phyloP scores from a whole-genome alignment of 2,329 filamentous ascomycete genomes.

The Aureobasidium melanogenum region DNA sequence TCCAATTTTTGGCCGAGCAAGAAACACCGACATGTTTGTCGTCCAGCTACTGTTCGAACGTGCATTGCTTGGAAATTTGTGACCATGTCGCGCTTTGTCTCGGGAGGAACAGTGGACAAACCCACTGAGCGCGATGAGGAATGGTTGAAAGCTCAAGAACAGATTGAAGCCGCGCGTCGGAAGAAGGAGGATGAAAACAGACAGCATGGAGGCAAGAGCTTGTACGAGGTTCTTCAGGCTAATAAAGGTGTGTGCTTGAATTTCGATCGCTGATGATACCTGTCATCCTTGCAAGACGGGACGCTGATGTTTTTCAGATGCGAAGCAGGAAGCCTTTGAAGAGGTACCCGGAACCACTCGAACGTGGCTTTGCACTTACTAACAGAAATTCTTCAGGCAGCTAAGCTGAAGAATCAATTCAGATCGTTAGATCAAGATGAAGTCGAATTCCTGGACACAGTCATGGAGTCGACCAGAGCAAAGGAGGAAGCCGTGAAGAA shows the following conservation, averaged over 20 bases:
- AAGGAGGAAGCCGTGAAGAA: constrained; percentile 49
- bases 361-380: neutral
- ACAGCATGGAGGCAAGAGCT: constrained; percentile 47
- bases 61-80: neutral
- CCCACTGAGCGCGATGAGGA: constrained; percentile 42
- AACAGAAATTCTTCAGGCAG: constrained; percentile 28
- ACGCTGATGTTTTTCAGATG: constrained; percentile 42
- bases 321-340: constrained; percentile 75
- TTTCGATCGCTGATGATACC: constrained; percentile 1
- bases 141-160: constrained; percentile 57
- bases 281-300: neutral
- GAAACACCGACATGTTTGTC: neutral
- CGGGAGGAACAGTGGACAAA: constrained; percentile 40
- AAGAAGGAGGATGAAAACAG: constrained; percentile 44
- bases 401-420: constrained; percentile 66
- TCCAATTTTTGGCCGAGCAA: constrained; percentile 3
- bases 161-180: constrained; percentile 52
- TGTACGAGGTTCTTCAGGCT: constrained; percentile 69
- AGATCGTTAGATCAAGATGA: constrained; percentile 70
- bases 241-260: constrained; percentile 57
- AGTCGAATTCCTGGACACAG: constrained; percentile 59
- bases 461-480: constrained; percentile 48
- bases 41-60: neutral
- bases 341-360: constrained; percentile 41
- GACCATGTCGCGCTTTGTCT: constrained; percentile 43